These are phyloP conservation scores for Arachnomyces sp. DNA, from an alignment of 2,329 filamentous ascomycete species.

Conservation along the genomic window DNA sequence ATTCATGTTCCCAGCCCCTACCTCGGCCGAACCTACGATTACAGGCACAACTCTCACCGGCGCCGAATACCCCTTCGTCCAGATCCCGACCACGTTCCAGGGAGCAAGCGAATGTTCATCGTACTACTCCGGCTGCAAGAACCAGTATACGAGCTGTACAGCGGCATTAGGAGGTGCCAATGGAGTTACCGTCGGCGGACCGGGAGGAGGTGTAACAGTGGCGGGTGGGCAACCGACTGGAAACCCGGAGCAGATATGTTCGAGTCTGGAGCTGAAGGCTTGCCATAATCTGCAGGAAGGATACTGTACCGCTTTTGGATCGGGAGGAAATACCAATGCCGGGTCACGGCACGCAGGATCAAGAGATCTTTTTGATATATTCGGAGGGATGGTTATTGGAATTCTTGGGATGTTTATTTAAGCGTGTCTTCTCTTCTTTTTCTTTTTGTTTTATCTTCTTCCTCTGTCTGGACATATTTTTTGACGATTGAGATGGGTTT, in stretches of 20 bases:
- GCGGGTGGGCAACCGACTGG: conserved; percentile 35
- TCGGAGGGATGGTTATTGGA: conserved; percentile 40
- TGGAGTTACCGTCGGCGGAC: conserved; percentile 45
- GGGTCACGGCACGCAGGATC: neutral
- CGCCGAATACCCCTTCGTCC: conserved; percentile 45
- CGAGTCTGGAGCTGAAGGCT: conserved; percentile 38
- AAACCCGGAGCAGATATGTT: conserved; percentile 37
- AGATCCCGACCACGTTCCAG: conserved; percentile 47
- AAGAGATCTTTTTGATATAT: conserved; percentile 25
- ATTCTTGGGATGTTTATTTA: conserved; percentile 6
- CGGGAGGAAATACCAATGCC: conserved; percentile 18
- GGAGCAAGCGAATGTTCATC: conserved; percentile 46
- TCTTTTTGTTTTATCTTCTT: conserved; percentile 1
- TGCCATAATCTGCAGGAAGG: conserved; percentile 43
- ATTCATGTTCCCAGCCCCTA: conserved; percentile 30
- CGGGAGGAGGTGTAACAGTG: conserved; percentile 44
- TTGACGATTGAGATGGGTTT: too few relatives aligned
- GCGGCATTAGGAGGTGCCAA: conserved; percentile 40
- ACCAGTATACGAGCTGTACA: conserved; percentile 39
- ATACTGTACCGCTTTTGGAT: conserved; percentile 37
- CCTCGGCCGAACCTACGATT: conserved; percentile 18
- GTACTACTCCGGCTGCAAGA: conserved; percentile 47
- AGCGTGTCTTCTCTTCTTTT: conserved; percentile 1
- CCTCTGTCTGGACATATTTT: neutral
- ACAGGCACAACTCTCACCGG: conserved; percentile 41